Percentiles rank a stretch among this genome's conserved stretches.
Conservation (phyloP, 306 rosid genomes). For the Cucurbita ficifolia region DNA sequence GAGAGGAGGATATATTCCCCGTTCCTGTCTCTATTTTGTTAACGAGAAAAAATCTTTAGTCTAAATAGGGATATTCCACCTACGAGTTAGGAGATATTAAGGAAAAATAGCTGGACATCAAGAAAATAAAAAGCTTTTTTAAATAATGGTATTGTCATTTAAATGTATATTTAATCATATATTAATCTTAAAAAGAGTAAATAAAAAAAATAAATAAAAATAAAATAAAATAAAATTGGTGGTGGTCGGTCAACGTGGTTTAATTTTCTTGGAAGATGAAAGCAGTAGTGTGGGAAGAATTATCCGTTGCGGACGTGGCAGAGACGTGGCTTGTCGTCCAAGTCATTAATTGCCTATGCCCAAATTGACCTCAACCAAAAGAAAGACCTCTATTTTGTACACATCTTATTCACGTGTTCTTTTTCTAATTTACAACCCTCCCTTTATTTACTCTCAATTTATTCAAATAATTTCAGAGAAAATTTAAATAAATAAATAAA, state of each 20-base stretch:
- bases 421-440: neutral
- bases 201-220: neutral
- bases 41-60: no score
- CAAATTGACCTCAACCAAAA: neutral
- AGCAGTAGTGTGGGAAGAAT: neutral
- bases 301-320: neutral
- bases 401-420: neutral
- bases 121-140: no score
- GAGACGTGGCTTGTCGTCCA: slow-evolving; percentile 1
- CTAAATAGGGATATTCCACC: no score
- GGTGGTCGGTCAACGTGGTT: neutral
- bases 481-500: no score
- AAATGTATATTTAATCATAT: no score
- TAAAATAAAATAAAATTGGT: neutral
- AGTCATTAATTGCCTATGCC: neutral
- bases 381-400: neutral
- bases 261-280: neutral
- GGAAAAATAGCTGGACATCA: no score
- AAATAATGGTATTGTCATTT: no score
- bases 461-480: no score
- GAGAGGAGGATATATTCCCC: no score
- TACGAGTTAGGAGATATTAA: no score
- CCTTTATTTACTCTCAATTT: neutral
- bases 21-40: no score
- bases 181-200: neutral